Conservation (phyloP, 2,329 filamentous ascomycete genomes). For the Penicillium sp. region DNA sequence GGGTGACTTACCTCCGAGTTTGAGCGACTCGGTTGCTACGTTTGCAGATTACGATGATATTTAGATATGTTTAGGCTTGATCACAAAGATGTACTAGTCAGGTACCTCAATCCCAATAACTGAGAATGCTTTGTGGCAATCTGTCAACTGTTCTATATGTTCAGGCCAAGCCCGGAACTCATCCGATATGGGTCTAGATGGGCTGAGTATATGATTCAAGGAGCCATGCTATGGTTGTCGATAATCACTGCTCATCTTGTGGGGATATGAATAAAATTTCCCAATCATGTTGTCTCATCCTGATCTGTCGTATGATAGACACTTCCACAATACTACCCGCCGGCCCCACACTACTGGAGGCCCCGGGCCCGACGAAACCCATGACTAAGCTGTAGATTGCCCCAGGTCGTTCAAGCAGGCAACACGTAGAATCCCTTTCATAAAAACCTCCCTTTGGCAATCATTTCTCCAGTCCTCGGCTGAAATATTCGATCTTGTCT, state of each 20-base stretch:
- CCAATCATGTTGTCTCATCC: neutral
- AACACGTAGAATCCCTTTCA: conserved; percentile 2
- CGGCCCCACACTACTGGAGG: neutral
- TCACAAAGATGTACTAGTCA: neutral
- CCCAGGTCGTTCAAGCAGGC: neutral
- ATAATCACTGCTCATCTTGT: neutral
- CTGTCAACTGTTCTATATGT: neutral
- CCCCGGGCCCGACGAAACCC: neutral
- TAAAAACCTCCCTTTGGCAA: neutral
- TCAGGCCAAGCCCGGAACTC: neutral
- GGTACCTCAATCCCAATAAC: neutral
- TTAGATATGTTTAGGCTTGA: neutral
- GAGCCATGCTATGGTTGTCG: neutral
- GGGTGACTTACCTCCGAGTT: conserved; percentile 58
- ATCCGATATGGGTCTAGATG: conserved; percentile 13
- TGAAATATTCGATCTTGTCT: neutral
- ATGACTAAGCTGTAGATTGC: conserved; percentile 15
- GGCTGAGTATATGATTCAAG: neutral
- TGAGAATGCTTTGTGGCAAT: neutral
- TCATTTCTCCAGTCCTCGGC: neutral
- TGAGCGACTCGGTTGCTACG: conserved; percentile 16
- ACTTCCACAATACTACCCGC: neutral
- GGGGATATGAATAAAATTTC: neutral
- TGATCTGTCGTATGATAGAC: neutral
- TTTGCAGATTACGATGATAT: neutral